phyloP scores from a whole-genome alignment of 768 basidiomycete genomes.

The Kwoniella europaea region DNA sequence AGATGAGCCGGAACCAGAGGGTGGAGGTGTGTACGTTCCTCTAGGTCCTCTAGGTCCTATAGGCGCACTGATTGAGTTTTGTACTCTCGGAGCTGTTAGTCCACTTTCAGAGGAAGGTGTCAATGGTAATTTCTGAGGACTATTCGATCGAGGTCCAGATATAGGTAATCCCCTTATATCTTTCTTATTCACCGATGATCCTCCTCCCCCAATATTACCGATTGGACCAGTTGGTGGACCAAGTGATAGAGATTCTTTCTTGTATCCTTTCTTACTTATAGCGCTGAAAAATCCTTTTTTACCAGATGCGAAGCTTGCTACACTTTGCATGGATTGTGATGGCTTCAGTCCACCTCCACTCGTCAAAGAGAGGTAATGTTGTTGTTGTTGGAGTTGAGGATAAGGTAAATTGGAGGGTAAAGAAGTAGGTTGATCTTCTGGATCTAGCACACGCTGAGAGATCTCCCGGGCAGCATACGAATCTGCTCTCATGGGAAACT shows the following conservation, averaged over 20 bases:
- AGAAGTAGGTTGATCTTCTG: constrained; percentile 43
- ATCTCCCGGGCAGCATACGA: constrained; percentile 52
- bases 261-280: constrained; percentile 34
- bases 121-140: constrained; percentile 11
- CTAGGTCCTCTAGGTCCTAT: constrained; percentile 44
- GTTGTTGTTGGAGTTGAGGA: constrained; percentile 48
- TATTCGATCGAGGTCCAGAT: constrained; percentile 34
- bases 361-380: neutral
- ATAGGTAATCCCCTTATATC: constrained; percentile 49
- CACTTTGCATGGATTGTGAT: constrained; percentile 44
- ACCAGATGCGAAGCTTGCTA: constrained; percentile 32
- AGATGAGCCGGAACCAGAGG: neutral
- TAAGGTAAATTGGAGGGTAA: constrained; percentile 51
- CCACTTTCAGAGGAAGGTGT: neutral
- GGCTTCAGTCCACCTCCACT: constrained; percentile 35
- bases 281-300: constrained; percentile 47
- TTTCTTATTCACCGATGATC: constrained; percentile 33
- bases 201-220: neutral
- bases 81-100: constrained; percentile 16
- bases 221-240: constrained; percentile 28
- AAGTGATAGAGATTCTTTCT: constrained; percentile 34
- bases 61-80: constrained; percentile 24
- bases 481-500: constrained; percentile 54
- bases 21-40: constrained; percentile 37
- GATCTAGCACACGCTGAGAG: constrained; percentile 45